Evolutionary conservation across 2,329 filamentous ascomycete species (phyloP).

Genomic region (Fusarium kyushuense): DNA sequence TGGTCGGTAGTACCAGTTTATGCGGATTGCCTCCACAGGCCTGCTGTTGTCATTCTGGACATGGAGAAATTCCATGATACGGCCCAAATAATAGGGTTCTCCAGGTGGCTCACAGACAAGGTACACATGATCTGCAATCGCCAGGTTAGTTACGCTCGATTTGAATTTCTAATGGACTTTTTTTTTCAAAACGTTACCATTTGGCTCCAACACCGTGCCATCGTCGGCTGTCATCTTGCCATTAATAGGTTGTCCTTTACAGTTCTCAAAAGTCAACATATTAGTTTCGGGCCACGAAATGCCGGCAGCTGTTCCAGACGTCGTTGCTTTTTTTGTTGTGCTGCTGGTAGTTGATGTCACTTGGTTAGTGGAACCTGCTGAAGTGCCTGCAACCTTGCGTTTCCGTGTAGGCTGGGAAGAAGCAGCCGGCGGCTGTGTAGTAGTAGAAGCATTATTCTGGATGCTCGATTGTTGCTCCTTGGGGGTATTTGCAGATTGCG

Average conservation of each 20-base stretch:
- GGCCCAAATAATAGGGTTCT: conserved; percentile 96
- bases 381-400: conserved; percentile 76
- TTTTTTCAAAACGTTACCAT: conserved; percentile 71
- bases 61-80: conserved; percentile 98
- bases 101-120: conserved; percentile 97
- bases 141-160: conserved; percentile 50
- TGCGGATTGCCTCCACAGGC: conserved; percentile 86
- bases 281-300: conserved; percentile 74
- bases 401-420: conserved; percentile 75
- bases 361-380: conserved; percentile 43
- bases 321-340: conserved; percentile 41
- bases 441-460: conserved; percentile 47
- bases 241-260: conserved; percentile 75
- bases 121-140: conserved; percentile 80
- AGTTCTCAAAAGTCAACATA: conserved; percentile 87
- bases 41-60: conserved; percentile 77
- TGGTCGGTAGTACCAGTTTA: conserved; percentile 98
- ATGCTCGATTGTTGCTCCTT: conserved; percentile 52
- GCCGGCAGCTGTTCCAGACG: conserved; percentile 54
- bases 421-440: conserved; percentile 64
- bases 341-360: conserved; percentile 39
- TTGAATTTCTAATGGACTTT: conserved; percentile 41
- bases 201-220: conserved; percentile 83
- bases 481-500: conserved; percentile 52
- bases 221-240: conserved; percentile 90